These are phyloP conservation scores for carrot (Daucus carota) DNA, from an alignment of 129 eudicot species.

Conservation along the genomic window DNA sequence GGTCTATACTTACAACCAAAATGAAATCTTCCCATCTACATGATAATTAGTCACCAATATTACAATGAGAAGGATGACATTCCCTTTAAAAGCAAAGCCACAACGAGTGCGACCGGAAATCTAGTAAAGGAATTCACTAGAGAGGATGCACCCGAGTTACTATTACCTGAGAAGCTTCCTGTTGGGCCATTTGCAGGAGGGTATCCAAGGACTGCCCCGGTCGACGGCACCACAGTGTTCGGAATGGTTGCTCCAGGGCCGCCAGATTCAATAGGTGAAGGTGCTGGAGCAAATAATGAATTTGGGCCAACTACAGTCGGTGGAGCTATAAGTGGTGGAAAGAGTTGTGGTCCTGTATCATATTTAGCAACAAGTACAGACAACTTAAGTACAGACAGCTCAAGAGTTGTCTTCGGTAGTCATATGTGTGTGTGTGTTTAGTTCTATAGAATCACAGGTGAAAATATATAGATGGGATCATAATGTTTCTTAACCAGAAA, in stretches of 20 bases:
- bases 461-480: not conserved
- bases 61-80: conserved; percentile 28
- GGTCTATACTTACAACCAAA: conserved; percentile 22
- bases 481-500: not conserved
- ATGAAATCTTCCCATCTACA: not conserved
- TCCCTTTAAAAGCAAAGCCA: conserved; percentile 28
- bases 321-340: conserved; percentile 74
- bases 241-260: conserved; percentile 48
- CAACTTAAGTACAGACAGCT: not conserved
- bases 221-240: conserved; percentile 53
- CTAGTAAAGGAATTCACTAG: conserved; percentile 28
- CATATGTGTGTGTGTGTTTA: not conserved
- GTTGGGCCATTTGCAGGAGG: conserved; percentile 65
- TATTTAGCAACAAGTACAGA: conserved; percentile 2
- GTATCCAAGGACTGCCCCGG: conserved; percentile 33
- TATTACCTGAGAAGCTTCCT: conserved; percentile 44
- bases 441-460: not conserved
- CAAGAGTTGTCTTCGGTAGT: not conserved
- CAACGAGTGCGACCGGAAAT: conserved; percentile 25
- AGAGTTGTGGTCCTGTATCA: conserved; percentile 68
- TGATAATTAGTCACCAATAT: not conserved
- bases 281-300: conserved; percentile 64
- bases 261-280: conserved; percentile 61
- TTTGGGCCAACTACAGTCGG: conserved; percentile 47
- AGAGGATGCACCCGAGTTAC: conserved; percentile 39